Conservation (phyloP, 169 alveolate species). For the Eimeria maxima region DNA sequence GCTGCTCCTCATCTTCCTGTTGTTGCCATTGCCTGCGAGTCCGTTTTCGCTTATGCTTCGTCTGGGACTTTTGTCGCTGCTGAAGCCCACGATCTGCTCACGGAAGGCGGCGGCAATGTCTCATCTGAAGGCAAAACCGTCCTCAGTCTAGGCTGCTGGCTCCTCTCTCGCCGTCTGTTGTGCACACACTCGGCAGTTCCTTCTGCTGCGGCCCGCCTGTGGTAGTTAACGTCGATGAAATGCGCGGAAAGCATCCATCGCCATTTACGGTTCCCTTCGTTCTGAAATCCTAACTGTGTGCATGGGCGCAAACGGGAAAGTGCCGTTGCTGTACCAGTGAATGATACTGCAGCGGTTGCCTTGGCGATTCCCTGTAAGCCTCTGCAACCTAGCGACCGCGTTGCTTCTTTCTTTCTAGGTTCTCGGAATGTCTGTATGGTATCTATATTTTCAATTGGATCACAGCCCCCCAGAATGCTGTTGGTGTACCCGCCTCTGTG, state of each 20-base stretch:
- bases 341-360: neutral
- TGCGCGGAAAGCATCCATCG: neutral
- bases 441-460: neutral
- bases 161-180: neutral
- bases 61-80: neutral
- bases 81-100: neutral
- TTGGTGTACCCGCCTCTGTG: neutral
- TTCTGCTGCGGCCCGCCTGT: neutral
- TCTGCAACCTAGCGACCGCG: neutral
- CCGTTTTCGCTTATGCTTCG: neutral
- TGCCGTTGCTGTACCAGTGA: neutral
- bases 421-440: neutral
- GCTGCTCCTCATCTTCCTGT: neutral
- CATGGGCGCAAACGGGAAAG: neutral
- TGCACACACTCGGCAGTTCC: neutral
- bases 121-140: neutral
- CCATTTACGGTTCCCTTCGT: neutral
- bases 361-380: neutral
- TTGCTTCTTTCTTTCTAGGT: neutral
- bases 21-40: neutral
- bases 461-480: neutral
- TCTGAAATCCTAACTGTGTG: neutral
- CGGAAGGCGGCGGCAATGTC: neutral
- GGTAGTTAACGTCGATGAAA: neutral
- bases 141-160: neutral